Base-by-base conservation (phyloP, 2,329 filamentous ascomycete species). In the Neophaeococcomyces aloes region DNA sequence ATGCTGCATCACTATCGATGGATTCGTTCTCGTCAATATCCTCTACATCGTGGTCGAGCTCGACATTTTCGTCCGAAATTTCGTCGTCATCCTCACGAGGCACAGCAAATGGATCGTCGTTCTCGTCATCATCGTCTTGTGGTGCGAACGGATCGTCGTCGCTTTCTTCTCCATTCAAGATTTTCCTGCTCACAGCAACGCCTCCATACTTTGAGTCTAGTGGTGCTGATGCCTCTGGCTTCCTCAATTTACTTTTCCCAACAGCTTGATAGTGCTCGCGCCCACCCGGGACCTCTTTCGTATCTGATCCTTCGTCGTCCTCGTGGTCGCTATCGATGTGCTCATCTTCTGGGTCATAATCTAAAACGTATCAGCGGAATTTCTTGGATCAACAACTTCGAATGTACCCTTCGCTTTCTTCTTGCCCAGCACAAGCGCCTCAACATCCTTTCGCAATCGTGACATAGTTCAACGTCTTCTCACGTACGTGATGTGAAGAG, bases 221-320 rank as follows among this genome's bases (percentile, higher is more conserved):
- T 0, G 76, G 66, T 14, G 81, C 65, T 18, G 74, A 72, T 27
- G 86, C 79, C 46, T 78, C n/a, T n/a, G n/a, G 78, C 58, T 85
- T 81, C 51, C 86, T 79, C 53, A 95, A 68, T 60, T 84, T 89
- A 66, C 83, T 91, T 70, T 88, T 91, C 72, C 81, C 83, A 25
- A 94, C 85, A 41, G 74, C 65, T 33, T 83, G 75, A 59, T 96
- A 96, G 61, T 96, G 89, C 56, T 94, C 89, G 25, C 88, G 83
- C 15, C 83, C 86, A 8, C 72, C 71, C 48, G 75, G 65, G 8
- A 54, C 62, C 45, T 65, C 65, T 17, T 62, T 64, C 4, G 50
- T 48, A 34, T 71, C 76, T 11, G 50, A 49, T 34, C 71, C 76
- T 11, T 63, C 62, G 33, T 61, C 70, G 33, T 67, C 69, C 36